phyloP scores from a whole-genome alignment of 371 early-diverging fungal genomes.

The Cokeromyces recurvatus region DNA sequence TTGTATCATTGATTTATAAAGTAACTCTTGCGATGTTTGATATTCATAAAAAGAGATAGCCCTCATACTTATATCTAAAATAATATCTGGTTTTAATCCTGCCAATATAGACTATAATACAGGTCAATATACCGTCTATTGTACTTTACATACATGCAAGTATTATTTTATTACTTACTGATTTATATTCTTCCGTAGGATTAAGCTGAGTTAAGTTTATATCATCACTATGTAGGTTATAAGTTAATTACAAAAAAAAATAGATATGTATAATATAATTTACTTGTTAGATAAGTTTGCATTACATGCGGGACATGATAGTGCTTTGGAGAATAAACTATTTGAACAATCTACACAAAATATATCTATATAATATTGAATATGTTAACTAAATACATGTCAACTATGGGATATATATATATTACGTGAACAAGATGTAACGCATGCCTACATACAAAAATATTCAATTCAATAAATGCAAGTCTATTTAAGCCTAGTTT shows the following conservation, averaged over 20 bases:
- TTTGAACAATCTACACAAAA: slow-evolving; percentile 75
- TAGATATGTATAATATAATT: neutral
- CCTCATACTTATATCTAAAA: slow-evolving; percentile 73
- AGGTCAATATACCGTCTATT: no score
- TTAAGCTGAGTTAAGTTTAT: slow-evolving; percentile 63
- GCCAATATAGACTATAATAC: slow-evolving; percentile 60
- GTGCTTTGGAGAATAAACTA: slow-evolving; percentile 46
- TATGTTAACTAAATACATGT: neutral
- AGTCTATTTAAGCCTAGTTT: neutral
- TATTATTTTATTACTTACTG: no score
- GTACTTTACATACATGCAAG: no score
- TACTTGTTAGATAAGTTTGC: slow-evolving; percentile 58
- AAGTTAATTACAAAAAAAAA: neutral
- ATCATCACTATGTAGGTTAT: slow-evolving; percentile 54
- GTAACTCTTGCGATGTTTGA: slow-evolving; percentile 67
- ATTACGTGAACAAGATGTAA: slow-evolving; percentile 76
- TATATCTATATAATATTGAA: slow-evolving; percentile 48
- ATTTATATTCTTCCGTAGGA: slow-evolving; percentile 73
- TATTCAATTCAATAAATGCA: no score
- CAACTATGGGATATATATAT: no score
- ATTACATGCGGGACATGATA: slow-evolving; percentile 77
- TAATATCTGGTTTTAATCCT: slow-evolving; percentile 66
- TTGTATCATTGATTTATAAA: slow-evolving; percentile 52
- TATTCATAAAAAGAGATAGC: slow-evolving; percentile 76
- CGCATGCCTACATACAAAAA: slow-evolving; percentile 60